Evolutionary conservation across 1,284 basidiomycete species (phyloP).

Genomic region (Pyrrhoderma lamaoense): DNA sequence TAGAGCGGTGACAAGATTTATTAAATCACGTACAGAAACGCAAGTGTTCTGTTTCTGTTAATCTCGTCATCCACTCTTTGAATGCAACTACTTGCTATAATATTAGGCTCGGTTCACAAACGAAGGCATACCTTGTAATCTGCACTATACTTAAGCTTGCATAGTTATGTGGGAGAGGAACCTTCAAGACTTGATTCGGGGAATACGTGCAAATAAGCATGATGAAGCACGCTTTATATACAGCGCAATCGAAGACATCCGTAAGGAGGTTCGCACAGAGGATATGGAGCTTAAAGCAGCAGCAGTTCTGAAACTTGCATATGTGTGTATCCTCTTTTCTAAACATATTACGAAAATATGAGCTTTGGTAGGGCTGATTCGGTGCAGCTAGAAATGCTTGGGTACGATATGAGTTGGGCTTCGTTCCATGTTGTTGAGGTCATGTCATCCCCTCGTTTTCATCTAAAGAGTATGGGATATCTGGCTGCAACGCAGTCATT

Average conservation of each 20-base stretch:
- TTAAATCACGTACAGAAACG: too few species aligned
- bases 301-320: slow-evolving; percentile 93
- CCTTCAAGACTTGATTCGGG: slow-evolving; percentile 86
- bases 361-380: neutral
- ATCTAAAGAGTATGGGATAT: slow-evolving; percentile 95
- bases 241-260: slow-evolving; percentile 81
- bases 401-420: slow-evolving; percentile 85
- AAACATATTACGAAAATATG: neutral
- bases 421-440: slow-evolving; percentile 96
- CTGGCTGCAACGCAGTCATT: slow-evolving; percentile 93
- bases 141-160: neutral
- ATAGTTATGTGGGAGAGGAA: slow-evolving; percentile 84
- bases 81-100: too few species aligned
- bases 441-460: slow-evolving; percentile 89
- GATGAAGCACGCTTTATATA: slow-evolving; percentile 79
- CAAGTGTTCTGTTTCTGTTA: too few species aligned
- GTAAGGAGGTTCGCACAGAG: slow-evolving; percentile 84
- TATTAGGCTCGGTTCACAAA: too few species aligned
- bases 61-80: too few species aligned
- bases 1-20: too few species aligned
- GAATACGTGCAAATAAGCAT: slow-evolving; percentile 78
- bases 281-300: slow-evolving; percentile 97
- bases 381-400: slow-evolving; percentile 83
- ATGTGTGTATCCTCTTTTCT: slow-evolving; percentile 52
- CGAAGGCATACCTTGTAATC: too few species aligned